Evolutionary conservation across 2,329 filamentous ascomycete genomes (phyloP).

Genomic region (Xylariaceae sp.): DNA sequence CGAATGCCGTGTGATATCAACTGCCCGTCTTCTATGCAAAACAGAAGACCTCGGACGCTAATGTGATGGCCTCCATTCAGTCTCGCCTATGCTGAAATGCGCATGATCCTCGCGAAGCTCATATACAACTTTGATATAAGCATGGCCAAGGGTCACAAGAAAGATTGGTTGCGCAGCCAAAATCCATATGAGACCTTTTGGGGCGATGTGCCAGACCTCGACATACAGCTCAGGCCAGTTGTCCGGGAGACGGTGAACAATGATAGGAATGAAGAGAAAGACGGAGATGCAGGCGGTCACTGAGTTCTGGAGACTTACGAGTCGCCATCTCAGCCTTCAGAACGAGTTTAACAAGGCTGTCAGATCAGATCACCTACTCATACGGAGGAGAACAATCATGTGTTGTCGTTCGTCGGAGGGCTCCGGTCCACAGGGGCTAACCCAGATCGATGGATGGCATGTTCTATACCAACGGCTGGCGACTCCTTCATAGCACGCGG

Average conservation of each 20-base stretch:
- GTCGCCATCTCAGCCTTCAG: no score
- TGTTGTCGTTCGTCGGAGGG: no score
- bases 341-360: no score
- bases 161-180: conserved; percentile 29
- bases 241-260: background rate
- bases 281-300: background rate
- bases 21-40: no score
- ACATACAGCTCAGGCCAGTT: conserved; percentile 27
- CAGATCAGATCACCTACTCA: no score
- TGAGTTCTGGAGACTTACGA: background rate
- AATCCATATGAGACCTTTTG: conserved; percentile 28
- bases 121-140: conserved; percentile 37
- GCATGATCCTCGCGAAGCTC: conserved; percentile 35
- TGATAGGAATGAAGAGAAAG: background rate
- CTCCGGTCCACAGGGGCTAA: no score
- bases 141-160: conserved; percentile 25
- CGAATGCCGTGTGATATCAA: background rate
- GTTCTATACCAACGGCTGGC: no score
- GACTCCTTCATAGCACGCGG: no score
- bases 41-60: background rate
- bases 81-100: conserved; percentile 40
- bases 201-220: conserved; percentile 32
- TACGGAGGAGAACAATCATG: no score
- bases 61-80: conserved; percentile 9
- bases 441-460: no score